These are phyloP conservation scores for Takashimella koratensis DNA, from an alignment of 1,284 basidiomycete genomes.

Conservation along the genomic window DNA sequence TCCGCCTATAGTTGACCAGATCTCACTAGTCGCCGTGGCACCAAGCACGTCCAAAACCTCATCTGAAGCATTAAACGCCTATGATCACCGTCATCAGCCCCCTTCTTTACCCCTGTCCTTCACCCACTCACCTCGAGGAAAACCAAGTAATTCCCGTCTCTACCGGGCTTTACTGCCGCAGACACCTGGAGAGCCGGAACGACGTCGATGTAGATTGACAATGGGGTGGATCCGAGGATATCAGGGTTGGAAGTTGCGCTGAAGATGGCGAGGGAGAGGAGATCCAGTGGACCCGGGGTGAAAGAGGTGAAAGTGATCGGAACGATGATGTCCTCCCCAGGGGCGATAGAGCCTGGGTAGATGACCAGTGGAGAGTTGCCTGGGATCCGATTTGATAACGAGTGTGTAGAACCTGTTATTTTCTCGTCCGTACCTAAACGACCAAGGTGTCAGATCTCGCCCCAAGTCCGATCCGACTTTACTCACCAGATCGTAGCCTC, in stretches of 20 bases:
- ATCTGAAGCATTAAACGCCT: neutral
- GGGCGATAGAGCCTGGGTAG: conserved; percentile 14
- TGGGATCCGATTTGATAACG: conserved; percentile 27
- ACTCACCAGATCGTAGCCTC: neutral
- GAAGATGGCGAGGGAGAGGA: conserved; percentile 28
- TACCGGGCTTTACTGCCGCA: conserved; percentile 4
- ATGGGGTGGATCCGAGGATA: conserved; percentile 6
- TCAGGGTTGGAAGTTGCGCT: neutral
- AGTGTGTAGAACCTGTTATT: neutral
- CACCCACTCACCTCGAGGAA: conserved; percentile 10
- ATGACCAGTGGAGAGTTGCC: conserved; percentile 13
- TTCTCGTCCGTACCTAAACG: neutral
- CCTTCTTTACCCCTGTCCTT: neutral
- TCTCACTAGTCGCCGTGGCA: neutral
- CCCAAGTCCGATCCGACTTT: neutral
- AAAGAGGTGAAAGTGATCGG: conserved; percentile 22
- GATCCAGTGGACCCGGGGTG: conserved; percentile 17
- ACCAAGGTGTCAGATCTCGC: neutral
- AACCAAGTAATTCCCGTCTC: neutral
- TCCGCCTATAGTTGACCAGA: neutral
- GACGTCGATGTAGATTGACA: conserved; percentile 18
- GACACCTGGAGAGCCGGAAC: conserved; percentile 13
- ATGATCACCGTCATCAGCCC: neutral
- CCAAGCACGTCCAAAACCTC: neutral
- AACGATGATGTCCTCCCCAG: conserved; percentile 22